Base-by-base conservation (phyloP, 495 filamentous ascomycete species). In the Eremomyces bilateralis region DNA sequence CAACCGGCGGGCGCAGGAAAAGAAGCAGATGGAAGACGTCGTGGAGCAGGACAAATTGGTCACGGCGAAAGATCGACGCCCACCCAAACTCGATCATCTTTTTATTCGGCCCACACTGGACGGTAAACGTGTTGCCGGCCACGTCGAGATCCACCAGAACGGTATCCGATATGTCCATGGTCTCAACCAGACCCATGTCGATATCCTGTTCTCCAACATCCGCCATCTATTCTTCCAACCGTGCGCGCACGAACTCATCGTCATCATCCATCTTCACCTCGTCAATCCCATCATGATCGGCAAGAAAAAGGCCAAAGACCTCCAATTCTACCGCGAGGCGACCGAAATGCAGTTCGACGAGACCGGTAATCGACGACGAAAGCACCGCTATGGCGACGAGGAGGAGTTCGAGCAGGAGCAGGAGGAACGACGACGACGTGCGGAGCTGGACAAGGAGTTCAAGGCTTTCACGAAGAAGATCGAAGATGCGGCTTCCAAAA, bases 21-120 rank as follows among this genome's bases (percentile, higher is more conserved):
- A 93, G 64, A 99, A 99, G 53, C 84, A 99, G 44, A 72, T 99
- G 76, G 90, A 95, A 50, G 90, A 95, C 62, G 90, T 99, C n/a
- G 82, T 99, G 3, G 91, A 95, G 53, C 90, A 95, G 53, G 90
- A 95, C 44, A 95, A 95, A 58, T 69, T 99, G 15, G 56, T 84
- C 42, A 83, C 93, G 56, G 79, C 54, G 15, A 54, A 50, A 38
- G 50, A 40, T 43, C 25, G 22, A n/a, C 59, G 80, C 84, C 85
- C 88, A 19, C 68, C 71, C 39, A 71, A 76, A 31, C 65, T 95
- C 39, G 80, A 85, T 33, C 82, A 90, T 50, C 74, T 95, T 37
- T 95, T 80, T 52, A 76, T 95, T 33, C 81, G 90, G 15, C 90
- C 90, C 28, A 79, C 79, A 1, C 65, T 94, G 59, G 90, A 99